phyloP scores from a whole-genome alignment of 805 yeast genomes.

The Maudiozyma barnettii region DNA sequence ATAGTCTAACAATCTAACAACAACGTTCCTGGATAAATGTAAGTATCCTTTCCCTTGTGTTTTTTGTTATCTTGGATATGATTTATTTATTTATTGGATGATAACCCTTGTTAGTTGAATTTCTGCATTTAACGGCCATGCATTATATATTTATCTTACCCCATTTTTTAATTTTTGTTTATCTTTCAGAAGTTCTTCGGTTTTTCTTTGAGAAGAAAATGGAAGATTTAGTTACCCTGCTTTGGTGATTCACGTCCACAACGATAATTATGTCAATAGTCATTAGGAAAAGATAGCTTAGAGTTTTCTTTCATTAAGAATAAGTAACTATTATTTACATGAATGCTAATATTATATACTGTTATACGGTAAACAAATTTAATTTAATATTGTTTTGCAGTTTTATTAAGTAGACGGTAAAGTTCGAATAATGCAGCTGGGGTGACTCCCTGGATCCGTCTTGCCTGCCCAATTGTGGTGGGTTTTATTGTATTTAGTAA shows the following conservation, averaged over 20 bases:
- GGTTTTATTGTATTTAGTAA: constrained; percentile 72
- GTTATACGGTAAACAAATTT: too few relatives aligned
- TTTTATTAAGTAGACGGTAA: constrained; percentile 29
- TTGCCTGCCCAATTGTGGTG: constrained; percentile 86
- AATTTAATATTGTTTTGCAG: too few relatives aligned
- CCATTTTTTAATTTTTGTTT: not conserved
- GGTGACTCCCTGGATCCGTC: constrained; percentile 89
- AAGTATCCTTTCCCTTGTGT: too few relatives aligned
- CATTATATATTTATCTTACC: not conserved
- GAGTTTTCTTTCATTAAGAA: too few relatives aligned
- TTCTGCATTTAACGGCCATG: too few relatives aligned
- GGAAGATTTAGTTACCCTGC: not conserved
- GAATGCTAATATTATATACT: not conserved
- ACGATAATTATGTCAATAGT: not conserved
- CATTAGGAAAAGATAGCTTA: too few relatives aligned
- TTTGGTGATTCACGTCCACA: not conserved
- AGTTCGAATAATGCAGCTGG: constrained; percentile 86
- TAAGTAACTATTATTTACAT: not conserved
- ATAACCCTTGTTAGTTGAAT: not conserved
- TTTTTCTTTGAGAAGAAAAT: not conserved
- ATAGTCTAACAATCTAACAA: too few relatives aligned
- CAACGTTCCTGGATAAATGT: too few relatives aligned
- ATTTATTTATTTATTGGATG: not conserved
- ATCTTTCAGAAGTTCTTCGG: too few relatives aligned
- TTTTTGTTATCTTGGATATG: not conserved